These are phyloP conservation scores for Arctium minus DNA, from an alignment of 129 eudicot species.

Conservation along the genomic window DNA sequence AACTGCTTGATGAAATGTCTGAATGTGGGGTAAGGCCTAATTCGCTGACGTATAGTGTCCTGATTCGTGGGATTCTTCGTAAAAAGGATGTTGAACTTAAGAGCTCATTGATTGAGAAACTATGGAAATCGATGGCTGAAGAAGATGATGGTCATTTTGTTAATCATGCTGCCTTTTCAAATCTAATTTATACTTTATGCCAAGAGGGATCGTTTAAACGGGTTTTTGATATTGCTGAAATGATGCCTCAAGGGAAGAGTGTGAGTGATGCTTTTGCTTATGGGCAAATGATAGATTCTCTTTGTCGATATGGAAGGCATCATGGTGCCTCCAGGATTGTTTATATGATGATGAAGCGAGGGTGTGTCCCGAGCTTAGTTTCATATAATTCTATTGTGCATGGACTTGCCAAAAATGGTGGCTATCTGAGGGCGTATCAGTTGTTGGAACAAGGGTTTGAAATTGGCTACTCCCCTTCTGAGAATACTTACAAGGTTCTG, in stretches of 20 bases:
- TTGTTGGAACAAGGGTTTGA: constrained; percentile 67
- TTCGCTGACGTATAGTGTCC: constrained; percentile 57
- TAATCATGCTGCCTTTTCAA: constrained; percentile 81
- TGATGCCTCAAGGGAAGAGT: constrained; percentile 61
- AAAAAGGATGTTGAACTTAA: constrained; percentile 34
- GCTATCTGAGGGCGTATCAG: constrained; percentile 83
- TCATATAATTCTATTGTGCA: constrained; percentile 75
- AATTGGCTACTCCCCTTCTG: constrained; percentile 69
- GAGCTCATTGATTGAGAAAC: constrained; percentile 34
- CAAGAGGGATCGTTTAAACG: constrained; percentile 50
- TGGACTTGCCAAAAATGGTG: constrained; percentile 62
- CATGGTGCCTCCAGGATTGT: constrained; percentile 87
- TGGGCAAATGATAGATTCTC: constrained; percentile 74
- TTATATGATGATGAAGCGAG: constrained; percentile 76
- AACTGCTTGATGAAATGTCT: constrained; percentile 80
- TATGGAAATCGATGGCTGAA: constrained; percentile 59
- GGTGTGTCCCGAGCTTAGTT: constrained; percentile 48
- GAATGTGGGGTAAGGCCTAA: constrained; percentile 50
- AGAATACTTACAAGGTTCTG: constrained; percentile 58
- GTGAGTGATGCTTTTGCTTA: constrained; percentile 63
- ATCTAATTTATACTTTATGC: constrained; percentile 56
- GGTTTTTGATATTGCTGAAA: constrained; percentile 69
- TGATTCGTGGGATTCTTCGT: constrained; percentile 53
- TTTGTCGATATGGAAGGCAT: constrained; percentile 61
- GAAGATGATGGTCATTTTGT: constrained; percentile 31